Evolutionary conservation across 176 grass and related monocot genomes (phyloP), one percentile per base, ranked within the genome.

Genomic region (Puccinellia tenuiflora): DNA sequence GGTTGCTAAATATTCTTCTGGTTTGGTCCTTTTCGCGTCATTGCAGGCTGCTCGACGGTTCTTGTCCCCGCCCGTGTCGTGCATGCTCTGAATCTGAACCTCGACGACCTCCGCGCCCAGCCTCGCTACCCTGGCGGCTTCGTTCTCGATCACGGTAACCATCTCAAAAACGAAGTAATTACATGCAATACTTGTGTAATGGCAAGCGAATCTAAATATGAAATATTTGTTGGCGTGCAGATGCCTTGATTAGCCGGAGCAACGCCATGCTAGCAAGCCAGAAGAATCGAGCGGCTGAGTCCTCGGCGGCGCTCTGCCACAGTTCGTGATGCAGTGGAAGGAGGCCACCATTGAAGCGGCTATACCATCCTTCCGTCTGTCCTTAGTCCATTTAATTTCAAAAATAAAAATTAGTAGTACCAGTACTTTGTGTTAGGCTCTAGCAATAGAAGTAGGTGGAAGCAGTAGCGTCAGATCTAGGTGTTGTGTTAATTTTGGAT

Each of bases 41-140:
- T 53, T 74, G 37, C 62, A 99, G 96, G 79, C 29, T 99, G 93
- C 57, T 90, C 97, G 7, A 96, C 97, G 0, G 93, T 96, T 57
- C 91, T 99, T 83, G 82, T 99, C 21, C 97, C 97, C 1, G 89
- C 91, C 8, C 86, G 91, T 67, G 97, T 96, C 18, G 97, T 99
- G 31, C 97, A 96, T 0, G 91, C 97, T 16, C 67, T 99, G 39
- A 99, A 99, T 76, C 87, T 96, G 1, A 96, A 92, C 77, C 84
- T 96, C 13, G 93, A 96, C 24, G 93, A 99, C 43, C 80, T 99
- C 33, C 89, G 87, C 61, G 89, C 89, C 0, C 97, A 96, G 63
- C 91, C 83, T 25, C 88, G 93, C 5, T 85, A 91, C 42, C 90
- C 88, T 20, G 93, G 91, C 1, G 91, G 87, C 45, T 86, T 92